Base-by-base conservation (phyloP, 495 filamentous ascomycete species). In the Astrocystis sublimbata region DNA sequence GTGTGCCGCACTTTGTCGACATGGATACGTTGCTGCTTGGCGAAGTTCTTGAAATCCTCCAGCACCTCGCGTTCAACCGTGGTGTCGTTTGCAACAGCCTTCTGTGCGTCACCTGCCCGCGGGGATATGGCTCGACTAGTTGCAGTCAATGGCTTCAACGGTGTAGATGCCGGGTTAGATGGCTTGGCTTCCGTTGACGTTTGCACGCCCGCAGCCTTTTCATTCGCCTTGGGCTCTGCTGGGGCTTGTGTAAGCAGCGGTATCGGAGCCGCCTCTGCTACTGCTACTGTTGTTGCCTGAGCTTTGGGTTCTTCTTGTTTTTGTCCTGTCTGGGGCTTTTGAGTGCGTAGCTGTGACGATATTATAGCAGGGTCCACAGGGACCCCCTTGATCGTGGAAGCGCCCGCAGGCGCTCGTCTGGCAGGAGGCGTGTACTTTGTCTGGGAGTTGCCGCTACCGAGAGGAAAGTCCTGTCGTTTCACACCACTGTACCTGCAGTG, bases 371-470 rank as follows among this genome's bases (percentile, higher is more conserved):
- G 88, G 64, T 93, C 90, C 30, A 89, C 83, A 8, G 91, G 89
- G 62, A 86, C 88, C 26, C 89, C 87, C 64, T 84, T 80, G 47
- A 91, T 88, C 53, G 86, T 91, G 1, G 90, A 76, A 52, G 88
- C 83, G 40, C 82, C 88, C 21, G 88, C 87, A 26, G 90, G 89
- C 30, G 92, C 87, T 64, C 94, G 86, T 59, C 89, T 83, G 12
- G 90, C 92, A 19, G 94, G 94, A 8, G 93, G 92, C 0, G 89
- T 96, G 69, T 98, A 98, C 69, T 89, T 92, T 73, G 90, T 92
- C 55, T 87, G 85, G 10, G 73, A 73, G 61, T 63, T 75, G 41
- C 74, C 63, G 43, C 63, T 75, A 43, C 75, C 63, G 41, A 92
- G 77, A 8, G 88, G 85, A 68, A 90, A 90, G 23, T 85, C 82